Evolutionary conservation across 495 filamentous ascomycete genomes (phyloP), one percentile per base, ranked within the genome.

Genomic region (Recurvomyces mirabilis): DNA sequence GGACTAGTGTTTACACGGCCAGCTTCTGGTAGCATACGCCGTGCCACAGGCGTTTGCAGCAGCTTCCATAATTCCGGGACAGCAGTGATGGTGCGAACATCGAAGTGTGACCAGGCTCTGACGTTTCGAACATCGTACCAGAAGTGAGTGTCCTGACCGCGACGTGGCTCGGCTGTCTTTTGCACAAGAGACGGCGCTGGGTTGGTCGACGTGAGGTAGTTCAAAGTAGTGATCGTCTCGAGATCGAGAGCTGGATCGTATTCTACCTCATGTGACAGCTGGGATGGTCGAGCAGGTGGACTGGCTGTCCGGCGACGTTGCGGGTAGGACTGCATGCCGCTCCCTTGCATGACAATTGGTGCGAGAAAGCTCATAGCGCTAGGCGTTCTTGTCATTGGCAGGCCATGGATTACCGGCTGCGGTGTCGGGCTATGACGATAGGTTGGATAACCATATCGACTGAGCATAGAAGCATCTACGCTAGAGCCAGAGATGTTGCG

Each of bases 101-200:
- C 81, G 71, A 94, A 94, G 46, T 75, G 71, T 32, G 69, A 70
- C 87, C 87, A 95, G 49, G 75, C 71, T 36, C 82, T 78, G 49
- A 94, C 68, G 54, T 93, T 87, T 38, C 87, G 82, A 42, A 94
- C 73, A 51, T 95, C 87, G 83, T 83, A 95, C 87, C 87, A 95
- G 58, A 85, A 89, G 58, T 93, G 81, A 55, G 79, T 79, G 56
- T 82, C 77, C 53, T 79, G 61, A 32, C 79, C 79, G 29, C 85
- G 76, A 18, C 74, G 70, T 58, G 82, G 75, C 51, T 78, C 84
- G 54, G 88, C 74, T 15, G 46, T 50, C 43, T 79, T 83, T 51
- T 79, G 83, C 12, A 93, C 83, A n/a, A 93, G 68, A 24, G 77
- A 78, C 7, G 87, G 81, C 15, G 83, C 74, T 26, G 84, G 87